phyloP scores from a whole-genome alignment of 129 eudicot species.

The Rutidosis leptorrhynchoides region DNA sequence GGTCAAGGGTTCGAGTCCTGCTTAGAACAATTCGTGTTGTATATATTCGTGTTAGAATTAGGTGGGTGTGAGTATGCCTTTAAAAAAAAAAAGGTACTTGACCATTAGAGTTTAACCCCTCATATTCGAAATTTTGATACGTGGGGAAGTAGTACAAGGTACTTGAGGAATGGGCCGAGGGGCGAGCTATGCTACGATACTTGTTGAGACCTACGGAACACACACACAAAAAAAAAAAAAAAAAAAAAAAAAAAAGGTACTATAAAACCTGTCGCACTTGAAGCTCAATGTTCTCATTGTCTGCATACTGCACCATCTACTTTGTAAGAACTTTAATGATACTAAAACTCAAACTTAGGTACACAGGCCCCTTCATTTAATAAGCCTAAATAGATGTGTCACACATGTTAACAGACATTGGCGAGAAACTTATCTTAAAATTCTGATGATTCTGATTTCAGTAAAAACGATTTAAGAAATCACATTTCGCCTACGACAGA shows the following conservation, averaged over 20 bases:
- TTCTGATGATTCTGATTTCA: conserved; percentile 6
- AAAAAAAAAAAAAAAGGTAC: too few species aligned
- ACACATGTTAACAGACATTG: neutral
- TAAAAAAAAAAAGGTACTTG: too few species aligned
- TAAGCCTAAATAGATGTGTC: neutral
- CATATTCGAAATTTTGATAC: conserved; percentile 57
- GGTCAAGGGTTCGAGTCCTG: too few species aligned
- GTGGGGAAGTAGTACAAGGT: conserved; percentile 74
- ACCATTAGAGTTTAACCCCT: conserved; percentile 5
- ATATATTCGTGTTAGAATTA: too few species aligned
- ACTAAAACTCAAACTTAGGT: conserved; percentile 13
- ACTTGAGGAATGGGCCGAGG: conserved; percentile 82
- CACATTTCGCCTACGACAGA: conserved; percentile 11
- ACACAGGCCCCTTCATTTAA: neutral
- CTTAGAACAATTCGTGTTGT: too few species aligned
- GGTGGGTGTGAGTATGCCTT: too few species aligned
- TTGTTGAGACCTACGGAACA: conserved; percentile 36
- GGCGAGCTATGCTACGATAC: conserved; percentile 84
- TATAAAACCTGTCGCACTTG: neutral
- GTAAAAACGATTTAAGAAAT: conserved; percentile 9
- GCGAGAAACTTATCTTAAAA: neutral
- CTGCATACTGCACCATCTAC: neutral
- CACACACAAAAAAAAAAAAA: too few species aligned
- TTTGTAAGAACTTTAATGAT: neutral
- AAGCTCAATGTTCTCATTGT: neutral